Percentiles rank a stretch among this genome's conserved stretches.
Evolutionary conservation across 176 grass and related monocot species (phyloP).

Genomic region (Puccinellia tenuiflora): DNA sequence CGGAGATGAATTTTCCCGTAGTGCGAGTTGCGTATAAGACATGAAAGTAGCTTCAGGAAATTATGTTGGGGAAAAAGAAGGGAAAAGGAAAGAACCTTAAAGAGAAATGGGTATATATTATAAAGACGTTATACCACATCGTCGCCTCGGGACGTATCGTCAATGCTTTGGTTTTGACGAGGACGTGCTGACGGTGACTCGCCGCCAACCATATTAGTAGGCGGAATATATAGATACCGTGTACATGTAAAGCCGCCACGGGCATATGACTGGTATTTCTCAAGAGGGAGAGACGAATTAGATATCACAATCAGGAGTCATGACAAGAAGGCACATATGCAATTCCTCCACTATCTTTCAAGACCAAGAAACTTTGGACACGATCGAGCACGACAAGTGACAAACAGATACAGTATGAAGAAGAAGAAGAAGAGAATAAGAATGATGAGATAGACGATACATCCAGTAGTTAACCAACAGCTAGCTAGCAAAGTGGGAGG

Average conservation of each 20-base stretch:
- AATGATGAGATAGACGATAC: background rate
- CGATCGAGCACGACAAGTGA: conserved; percentile 1
- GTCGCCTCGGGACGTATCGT: background rate
- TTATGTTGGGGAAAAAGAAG: too few relatives aligned
- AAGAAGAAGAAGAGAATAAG: background rate
- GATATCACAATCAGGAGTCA: too few relatives aligned
- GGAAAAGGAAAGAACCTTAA: too few relatives aligned
- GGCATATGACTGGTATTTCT: background rate
- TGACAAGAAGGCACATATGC: too few relatives aligned
- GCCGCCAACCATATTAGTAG: background rate
- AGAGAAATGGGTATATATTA: background rate
- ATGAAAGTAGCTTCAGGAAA: too few relatives aligned
- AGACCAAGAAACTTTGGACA: background rate
- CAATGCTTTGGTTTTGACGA: background rate
- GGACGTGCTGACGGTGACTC: background rate
- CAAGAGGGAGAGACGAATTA: background rate
- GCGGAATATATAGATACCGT: background rate
- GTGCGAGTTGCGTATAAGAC: too few relatives aligned
- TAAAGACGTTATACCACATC: background rate
- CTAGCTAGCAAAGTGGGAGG: background rate
- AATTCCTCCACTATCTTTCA: too few relatives aligned
- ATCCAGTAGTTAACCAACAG: background rate
- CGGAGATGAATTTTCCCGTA: too few relatives aligned
- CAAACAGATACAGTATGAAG: too few relatives aligned
- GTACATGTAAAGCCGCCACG: background rate